Evolutionary conservation across 768 basidiomycete species (phyloP).

Genomic region (Postia placenta): DNA sequence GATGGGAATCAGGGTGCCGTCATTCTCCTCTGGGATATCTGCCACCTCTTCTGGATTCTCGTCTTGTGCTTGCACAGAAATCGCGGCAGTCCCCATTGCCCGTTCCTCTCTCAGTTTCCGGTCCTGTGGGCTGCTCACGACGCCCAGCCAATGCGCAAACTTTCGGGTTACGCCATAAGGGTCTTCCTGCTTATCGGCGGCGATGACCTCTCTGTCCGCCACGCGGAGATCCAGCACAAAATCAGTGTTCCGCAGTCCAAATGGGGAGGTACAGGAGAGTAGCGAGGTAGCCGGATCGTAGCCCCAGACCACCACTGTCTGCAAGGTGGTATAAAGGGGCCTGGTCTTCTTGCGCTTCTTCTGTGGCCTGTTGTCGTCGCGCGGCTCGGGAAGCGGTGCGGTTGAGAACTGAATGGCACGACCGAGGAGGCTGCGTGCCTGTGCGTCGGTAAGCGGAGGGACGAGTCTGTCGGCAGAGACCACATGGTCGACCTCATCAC

Average conservation of each 20-base stretch:
- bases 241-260: neutral
- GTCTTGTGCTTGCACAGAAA: too few species aligned
- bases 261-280: neutral
- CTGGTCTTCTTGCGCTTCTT: neutral
- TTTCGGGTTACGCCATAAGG: neutral
- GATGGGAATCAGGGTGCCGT: neutral
- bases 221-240: neutral
- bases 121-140: neutral
- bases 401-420: neutral
- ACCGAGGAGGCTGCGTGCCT: neutral
- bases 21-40: neutral
- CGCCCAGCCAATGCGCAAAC: slow-evolving; percentile 1
- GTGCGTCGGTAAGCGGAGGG: neutral
- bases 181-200: neutral
- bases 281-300: neutral
- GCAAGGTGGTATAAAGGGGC: neutral
- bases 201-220: neutral
- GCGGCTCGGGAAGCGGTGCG: neutral
- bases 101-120: neutral
- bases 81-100: neutral
- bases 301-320: neutral
- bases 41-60: neutral
- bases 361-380: too few species aligned
- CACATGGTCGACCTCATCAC: neutral
- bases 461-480: neutral